Evolutionary conservation across 495 filamentous ascomycete genomes (phyloP).

Genomic region (Aspergillus homomorphus): DNA sequence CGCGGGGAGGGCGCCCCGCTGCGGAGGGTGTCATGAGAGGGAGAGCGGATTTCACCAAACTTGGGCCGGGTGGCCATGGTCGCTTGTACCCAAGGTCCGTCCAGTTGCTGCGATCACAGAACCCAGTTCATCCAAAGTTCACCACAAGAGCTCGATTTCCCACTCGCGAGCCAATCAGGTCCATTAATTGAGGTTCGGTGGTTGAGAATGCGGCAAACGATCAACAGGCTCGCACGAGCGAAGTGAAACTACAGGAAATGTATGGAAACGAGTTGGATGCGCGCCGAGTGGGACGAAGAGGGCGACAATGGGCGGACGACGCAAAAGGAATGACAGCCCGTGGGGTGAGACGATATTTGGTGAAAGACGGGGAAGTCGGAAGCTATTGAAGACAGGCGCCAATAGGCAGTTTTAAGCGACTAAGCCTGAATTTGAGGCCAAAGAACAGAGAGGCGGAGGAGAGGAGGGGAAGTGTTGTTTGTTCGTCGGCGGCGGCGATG

Average conservation of each 20-base stretch:
- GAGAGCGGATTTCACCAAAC: slow-evolving; percentile 60
- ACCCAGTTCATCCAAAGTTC: slow-evolving; percentile 3
- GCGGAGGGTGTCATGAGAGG: slow-evolving; percentile 56
- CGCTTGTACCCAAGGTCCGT: slow-evolving; percentile 12
- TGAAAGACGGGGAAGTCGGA: slow-evolving; percentile 10
- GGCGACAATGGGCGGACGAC: slow-evolving; percentile 16
- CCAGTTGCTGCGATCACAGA: slow-evolving; percentile 5
- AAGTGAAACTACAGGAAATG: not conserved
- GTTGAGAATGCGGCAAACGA: not conserved
- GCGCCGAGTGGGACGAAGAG: slow-evolving; percentile 14
- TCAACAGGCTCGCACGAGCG: not conserved
- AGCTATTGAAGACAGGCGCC: slow-evolving; percentile 4
- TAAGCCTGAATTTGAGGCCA: not conserved
- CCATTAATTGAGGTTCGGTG: slow-evolving; percentile 10
- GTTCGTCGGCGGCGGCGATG: not conserved
- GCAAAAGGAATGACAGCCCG: slow-evolving; percentile 42
- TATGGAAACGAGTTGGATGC: not conserved
- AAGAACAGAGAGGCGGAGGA: not conserved
- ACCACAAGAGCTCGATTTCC: not conserved
- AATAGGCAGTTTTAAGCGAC: slow-evolving; percentile 14
- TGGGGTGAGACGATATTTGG: not conserved
- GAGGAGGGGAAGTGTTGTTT: not conserved
- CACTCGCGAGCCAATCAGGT: slow-evolving; percentile 7
- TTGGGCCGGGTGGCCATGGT: slow-evolving; percentile 57
- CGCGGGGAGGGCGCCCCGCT: slow-evolving; percentile 62